Evolutionary conservation across 73 alveolate genomes (phyloP), one percentile per base, ranked within the genome.

Genomic region (Uronychia setigera): DNA sequence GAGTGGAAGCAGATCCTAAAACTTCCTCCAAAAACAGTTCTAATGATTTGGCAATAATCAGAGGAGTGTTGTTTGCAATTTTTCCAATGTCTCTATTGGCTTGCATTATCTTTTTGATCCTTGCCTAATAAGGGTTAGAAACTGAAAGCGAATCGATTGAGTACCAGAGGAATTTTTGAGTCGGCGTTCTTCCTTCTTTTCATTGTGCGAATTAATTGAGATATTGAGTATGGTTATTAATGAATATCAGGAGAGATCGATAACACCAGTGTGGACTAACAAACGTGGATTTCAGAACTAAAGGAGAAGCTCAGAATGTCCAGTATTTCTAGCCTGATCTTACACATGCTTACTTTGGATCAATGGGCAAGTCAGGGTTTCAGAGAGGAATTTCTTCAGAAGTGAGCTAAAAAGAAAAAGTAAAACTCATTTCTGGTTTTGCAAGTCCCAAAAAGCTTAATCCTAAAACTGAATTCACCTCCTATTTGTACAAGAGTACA

Each of bases 271-370:
- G 82, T 31, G 57, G 98, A 0, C 84, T 92, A 59, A 88, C 98
- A 0, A 94, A 94, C 86, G 80, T 91, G 59, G 98, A 94, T 82
- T 94, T 86, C 76, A 82, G 98, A 26, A 84, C 96, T 60, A 94
- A 94, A 85, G 92, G 94, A 1, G 98, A 94, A 33, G 76, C 67
- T 26, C 84, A 60, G 58, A 67, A 82, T 76, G 88, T 94, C 59
- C 87, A 88, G 27, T 29, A 82, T 32, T 94, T 79, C 80, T 88
- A 91, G 31, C 96, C 96, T 19, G 86, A 32, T 35, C 92, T 82
- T 30, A 92, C 87, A 80, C 87, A 90, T 81, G 85, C 86, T 74
- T 87, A 91, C 76, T 94, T 94, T 67, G 98, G 98, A 26, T 88
- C 95, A 58, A 76, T 87, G 89, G 92, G 94, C 1, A 78, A 80